These are phyloP conservation scores for Camellia granthamiana DNA, from an alignment of 148 eudicot genomes.

Conservation along the genomic window DNA sequence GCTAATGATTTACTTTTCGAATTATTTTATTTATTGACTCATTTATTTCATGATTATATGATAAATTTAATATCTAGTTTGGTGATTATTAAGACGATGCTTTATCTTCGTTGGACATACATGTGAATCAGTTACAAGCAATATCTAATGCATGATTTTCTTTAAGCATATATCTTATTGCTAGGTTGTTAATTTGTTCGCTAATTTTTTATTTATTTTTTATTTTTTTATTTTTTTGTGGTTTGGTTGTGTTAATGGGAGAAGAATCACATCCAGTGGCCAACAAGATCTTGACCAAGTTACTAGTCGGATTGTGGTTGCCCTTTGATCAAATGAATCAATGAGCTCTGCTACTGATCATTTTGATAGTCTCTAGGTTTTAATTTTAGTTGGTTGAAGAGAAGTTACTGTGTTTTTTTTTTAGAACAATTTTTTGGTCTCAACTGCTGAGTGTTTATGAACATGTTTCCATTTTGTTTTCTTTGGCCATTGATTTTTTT, in stretches of 20 bases:
- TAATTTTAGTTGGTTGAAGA: not conserved
- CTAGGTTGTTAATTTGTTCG: not conserved
- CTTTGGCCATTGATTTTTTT: not conserved
- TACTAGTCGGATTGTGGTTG: constrained; percentile 42
- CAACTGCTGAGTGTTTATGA: not conserved
- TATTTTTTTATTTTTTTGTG: not conserved
- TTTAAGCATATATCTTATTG: not conserved
- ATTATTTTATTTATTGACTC: too few relatives aligned
- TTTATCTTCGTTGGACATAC: too few relatives aligned
- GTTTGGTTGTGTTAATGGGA: constrained; percentile 29
- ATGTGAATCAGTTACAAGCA: too few relatives aligned
- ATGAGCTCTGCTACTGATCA: not conserved
- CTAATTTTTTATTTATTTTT: too few relatives aligned
- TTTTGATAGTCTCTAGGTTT: not conserved
- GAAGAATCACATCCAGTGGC: constrained; percentile 51
- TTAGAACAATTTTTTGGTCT: not conserved
- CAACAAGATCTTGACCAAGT: constrained; percentile 57
- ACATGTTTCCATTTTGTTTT: not conserved
- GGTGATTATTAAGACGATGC: too few relatives aligned
- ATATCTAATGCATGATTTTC: not conserved
- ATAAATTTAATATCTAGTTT: too few relatives aligned
- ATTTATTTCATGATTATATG: too few relatives aligned
- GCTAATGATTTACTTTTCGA: too few relatives aligned
- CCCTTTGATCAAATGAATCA: constrained; percentile 13
- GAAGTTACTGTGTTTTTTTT: not conserved